Evolutionary conservation across 2,329 filamentous ascomycete genomes (phyloP).

Genomic region (Orbilia oligospora): DNA sequence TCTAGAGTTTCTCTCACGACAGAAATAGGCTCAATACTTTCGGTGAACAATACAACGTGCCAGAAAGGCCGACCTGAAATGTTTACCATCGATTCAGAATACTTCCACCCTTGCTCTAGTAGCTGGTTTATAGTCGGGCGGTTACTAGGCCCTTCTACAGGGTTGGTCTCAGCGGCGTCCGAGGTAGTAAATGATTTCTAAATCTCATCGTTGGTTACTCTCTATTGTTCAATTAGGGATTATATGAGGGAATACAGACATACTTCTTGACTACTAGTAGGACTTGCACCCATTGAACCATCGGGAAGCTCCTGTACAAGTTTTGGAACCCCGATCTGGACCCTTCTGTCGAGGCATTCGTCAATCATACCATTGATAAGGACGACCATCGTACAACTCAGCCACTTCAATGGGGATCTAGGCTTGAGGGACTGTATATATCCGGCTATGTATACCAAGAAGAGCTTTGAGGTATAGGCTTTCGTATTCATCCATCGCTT

Average conservation of each 20-base stretch:
- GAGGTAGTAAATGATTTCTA: background rate
- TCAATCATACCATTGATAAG: slow-evolving; percentile 30
- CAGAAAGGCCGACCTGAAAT: background rate
- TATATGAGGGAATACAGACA: background rate
- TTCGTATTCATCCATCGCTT: slow-evolving; percentile 4
- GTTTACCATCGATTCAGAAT: background rate
- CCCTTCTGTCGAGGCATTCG: background rate
- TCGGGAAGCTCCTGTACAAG: slow-evolving; percentile 1
- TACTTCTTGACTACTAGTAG: background rate
- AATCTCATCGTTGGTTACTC: too few relatives aligned
- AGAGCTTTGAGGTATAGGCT: background rate
- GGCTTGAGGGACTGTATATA: background rate
- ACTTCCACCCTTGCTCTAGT: slow-evolving; percentile 1
- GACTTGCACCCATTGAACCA: background rate
- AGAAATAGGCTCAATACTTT: slow-evolving; percentile 5
- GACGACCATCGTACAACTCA: background rate
- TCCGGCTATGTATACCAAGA: slow-evolving; percentile 15
- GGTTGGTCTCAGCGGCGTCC: background rate
- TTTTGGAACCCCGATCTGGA: slow-evolving; percentile 10
- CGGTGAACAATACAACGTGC: slow-evolving; percentile 14
- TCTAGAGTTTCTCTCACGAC: background rate
- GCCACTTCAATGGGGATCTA: background rate
- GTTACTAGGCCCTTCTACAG: background rate
- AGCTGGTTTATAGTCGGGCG: background rate
- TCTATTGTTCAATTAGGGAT: background rate